Evolutionary conservation across 306 rosid species (phyloP).

Genomic region (Trichosanthes truncata): DNA sequence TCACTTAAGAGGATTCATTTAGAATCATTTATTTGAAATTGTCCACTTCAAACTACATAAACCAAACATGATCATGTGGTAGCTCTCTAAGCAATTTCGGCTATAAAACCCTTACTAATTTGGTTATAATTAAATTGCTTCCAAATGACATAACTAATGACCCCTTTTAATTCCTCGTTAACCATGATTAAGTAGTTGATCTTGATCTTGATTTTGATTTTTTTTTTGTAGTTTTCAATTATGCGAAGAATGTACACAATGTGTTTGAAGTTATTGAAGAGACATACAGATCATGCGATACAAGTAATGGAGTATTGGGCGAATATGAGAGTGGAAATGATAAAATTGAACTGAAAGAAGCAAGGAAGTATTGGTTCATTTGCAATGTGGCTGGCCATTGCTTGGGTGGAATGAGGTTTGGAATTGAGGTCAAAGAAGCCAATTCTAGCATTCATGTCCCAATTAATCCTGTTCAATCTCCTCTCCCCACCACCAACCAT

Average conservation of each 20-base stretch:
- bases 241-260: slow-evolving; percentile 20
- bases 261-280: slow-evolving; percentile 21
- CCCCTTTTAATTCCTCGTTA: background rate
- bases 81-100: background rate
- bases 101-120: background rate
- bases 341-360: slow-evolving; percentile 16
- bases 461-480: background rate
- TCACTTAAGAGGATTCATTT: background rate
- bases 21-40: too few species aligned
- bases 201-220: background rate
- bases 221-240: slow-evolving; percentile 23
- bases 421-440: slow-evolving; percentile 14
- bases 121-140: background rate
- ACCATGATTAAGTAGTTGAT: background rate
- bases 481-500: slow-evolving; percentile 3
- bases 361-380: slow-evolving; percentile 30
- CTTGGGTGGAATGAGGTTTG: slow-evolving; percentile 29
- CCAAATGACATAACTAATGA: background rate
- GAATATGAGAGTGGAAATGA: slow-evolving; percentile 28
- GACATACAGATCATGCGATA: slow-evolving; percentile 24
- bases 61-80: background rate
- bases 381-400: slow-evolving; percentile 28
- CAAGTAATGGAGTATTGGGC: slow-evolving; percentile 20
- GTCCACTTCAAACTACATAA: background rate
- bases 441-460: background rate